Conservation (phyloP, 2,329 filamentous ascomycete species). For the Aspergillus sp. region DNA sequence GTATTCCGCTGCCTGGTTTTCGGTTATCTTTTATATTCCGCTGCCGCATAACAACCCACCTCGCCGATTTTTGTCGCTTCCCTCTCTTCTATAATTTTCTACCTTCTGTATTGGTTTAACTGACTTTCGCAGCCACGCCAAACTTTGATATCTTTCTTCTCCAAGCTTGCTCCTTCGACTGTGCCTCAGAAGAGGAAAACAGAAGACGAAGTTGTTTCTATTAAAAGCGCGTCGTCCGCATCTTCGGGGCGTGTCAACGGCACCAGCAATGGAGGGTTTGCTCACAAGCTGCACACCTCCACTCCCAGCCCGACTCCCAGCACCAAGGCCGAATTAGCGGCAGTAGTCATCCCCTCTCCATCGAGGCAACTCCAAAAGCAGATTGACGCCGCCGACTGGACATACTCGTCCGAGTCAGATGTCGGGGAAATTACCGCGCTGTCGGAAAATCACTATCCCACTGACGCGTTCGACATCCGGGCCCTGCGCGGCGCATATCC, state of each 20-base stretch:
- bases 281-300: neutral
- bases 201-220: no score
- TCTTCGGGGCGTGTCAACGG: no score
- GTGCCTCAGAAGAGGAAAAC: no score
- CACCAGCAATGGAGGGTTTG: neutral
- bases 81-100: no score
- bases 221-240: no score
- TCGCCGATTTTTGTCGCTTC: no score
- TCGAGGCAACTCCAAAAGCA: conserved; percentile 16
- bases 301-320: conserved; percentile 9
- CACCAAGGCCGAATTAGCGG: conserved; percentile 5
- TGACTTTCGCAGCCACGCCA: neutral
- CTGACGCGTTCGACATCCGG: conserved; percentile 17
- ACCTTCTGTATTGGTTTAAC: neutral
- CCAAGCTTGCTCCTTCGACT: no score
- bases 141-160: no score
- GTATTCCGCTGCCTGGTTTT: no score
- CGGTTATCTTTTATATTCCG: no score
- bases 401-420: neutral
- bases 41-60: no score
- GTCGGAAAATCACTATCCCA: conserved; percentile 21
- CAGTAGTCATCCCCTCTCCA: conserved; percentile 25
- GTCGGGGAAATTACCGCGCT: conserved; percentile 13
- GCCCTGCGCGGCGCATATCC: conserved; percentile 20
- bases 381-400: conserved; percentile 11